Base-by-base conservation (phyloP, 495 filamentous ascomycete genomes). In the Choiromyces venosus region DNA sequence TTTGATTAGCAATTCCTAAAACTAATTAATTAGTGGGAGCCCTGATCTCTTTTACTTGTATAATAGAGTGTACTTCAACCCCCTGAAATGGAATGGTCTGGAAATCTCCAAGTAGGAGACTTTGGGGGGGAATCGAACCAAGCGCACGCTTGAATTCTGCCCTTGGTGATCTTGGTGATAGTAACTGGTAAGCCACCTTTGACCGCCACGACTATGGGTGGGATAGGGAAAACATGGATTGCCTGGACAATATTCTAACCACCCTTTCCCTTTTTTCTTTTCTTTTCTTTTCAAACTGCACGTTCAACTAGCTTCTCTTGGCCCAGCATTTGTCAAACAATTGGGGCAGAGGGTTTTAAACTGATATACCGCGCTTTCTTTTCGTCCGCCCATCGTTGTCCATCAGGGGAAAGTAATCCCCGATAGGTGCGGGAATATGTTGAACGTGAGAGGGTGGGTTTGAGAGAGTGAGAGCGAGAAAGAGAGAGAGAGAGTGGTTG, bases 1-100 rank as follows among this genome's bases (percentile, higher is more conserved):
- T 61, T 29, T 61, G 52, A 61, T 61, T 61, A 61, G 52, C n/a
- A 61, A 61, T 61, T 61, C 52, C 52, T 61, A 61, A 61, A 61
- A 29, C 52, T 61, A 61, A 61, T 61, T 61, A 61, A 61, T 61
- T 61, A 14, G 2, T 61, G 52, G 52, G 52, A 29, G 52, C n/a
- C 29, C n/a, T 2, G 52, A 29, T 21, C 29, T 29, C 52, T 16
- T 29, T 61, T 16, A 29, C 52, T 29, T 61, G 52, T 29, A n/a
- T n/a, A n/a, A n/a, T n/a, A n/a, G n/a, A 12, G 52, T 29, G 52
- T 29, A 61, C 29, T 61, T 5, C 52, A 61, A 4, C 52, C 52
- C 52, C 52, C 52, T 61, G 52, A 61, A 61, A 61, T 21, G 52
- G 52, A 61, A 61, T 61, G 52, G 52, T 61, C n/a, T 61, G 52